Percentiles rank a stretch among this genome's conserved stretches.
Evolutionary conservation across 257 asterid genomes (phyloP).

Genomic region (Nicotiana sylvestris): DNA sequence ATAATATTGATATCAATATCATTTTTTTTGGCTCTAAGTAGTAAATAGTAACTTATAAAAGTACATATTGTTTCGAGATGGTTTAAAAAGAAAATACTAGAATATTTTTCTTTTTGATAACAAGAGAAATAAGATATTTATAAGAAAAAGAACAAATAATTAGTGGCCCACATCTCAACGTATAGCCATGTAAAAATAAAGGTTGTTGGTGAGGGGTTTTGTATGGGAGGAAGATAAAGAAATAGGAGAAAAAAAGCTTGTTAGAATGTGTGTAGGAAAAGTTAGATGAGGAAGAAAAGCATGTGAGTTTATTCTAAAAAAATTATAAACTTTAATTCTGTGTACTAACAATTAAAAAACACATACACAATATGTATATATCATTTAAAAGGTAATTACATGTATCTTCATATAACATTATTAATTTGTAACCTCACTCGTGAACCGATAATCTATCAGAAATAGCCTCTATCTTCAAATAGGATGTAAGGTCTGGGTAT

Average conservation of each 20-base stretch:
- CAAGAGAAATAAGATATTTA: background rate
- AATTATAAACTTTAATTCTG: no score
- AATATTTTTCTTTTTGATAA: background rate
- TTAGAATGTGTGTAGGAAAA: background rate
- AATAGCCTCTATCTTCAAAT: no score
- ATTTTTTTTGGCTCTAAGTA: background rate
- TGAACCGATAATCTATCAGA: no score
- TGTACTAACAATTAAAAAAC: no score
- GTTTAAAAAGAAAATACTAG: background rate
- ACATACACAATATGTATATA: no score
- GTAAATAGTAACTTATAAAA: background rate
- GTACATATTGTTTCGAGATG: background rate
- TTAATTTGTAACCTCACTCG: no score
- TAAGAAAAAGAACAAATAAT: background rate
- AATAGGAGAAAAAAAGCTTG: background rate
- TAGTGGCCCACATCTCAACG: background rate
- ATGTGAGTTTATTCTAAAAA: background rate
- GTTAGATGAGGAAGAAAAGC: slow-evolving; percentile 1
- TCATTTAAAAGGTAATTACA: no score
- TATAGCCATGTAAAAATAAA: background rate
- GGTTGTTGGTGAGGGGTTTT: background rate
- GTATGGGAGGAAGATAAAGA: background rate
- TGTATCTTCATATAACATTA: no score
- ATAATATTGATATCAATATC: background rate
- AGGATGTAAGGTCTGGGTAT: no score